These are phyloP conservation scores for Lecanicillium sp. DNA, from an alignment of 2,329 filamentous ascomycete genomes.

Conservation along the genomic window DNA sequence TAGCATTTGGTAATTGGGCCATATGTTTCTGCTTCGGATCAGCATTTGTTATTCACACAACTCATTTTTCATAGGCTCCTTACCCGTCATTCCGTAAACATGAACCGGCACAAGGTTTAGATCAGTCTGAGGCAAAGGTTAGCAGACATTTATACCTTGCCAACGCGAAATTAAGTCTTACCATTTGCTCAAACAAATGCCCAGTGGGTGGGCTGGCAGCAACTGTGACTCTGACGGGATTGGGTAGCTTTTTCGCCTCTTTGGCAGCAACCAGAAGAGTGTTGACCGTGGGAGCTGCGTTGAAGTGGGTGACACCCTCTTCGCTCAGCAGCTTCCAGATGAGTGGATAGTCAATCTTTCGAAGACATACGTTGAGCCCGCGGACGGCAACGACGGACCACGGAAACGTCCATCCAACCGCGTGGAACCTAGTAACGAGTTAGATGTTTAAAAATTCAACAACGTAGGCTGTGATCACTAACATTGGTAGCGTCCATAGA, in stretches of 20 bases:
- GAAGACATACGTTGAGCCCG: conserved; percentile 89
- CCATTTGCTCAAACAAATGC: conserved; percentile 92
- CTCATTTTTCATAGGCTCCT: neutral
- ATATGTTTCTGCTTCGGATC: conserved; percentile 60
- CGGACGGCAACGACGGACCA: conserved; percentile 90
- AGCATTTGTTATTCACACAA: neutral
- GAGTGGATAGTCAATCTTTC: conserved; percentile 89
- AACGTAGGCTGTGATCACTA: conserved; percentile 32
- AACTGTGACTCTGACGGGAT: conserved; percentile 78
- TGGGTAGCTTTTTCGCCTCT: conserved; percentile 61
- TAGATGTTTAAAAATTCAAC: too few relatives aligned
- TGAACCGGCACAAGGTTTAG: conserved; percentile 88
- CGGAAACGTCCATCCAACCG: conserved; percentile 76
- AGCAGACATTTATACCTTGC: neutral
- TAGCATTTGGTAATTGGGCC: conserved; percentile 95
- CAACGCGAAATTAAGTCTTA: conserved; percentile 18
- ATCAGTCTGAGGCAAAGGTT: conserved; percentile 28
- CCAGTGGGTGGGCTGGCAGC: conserved; percentile 85
- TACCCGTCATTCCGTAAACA: conserved; percentile 70
- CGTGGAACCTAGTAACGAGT: conserved; percentile 45
- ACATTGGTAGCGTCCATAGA: conserved; percentile 90
- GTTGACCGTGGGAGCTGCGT: conserved; percentile 92
- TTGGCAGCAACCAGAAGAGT: conserved; percentile 77
- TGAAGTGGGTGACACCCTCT: conserved; percentile 88
- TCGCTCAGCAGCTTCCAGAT: conserved; percentile 87